Percentiles rank a stretch among this genome's conserved stretches.
These are phyloP conservation scores for Russula sp. DNA, from an alignment of 768 basidiomycete genomes.

Conservation along the genomic window DNA sequence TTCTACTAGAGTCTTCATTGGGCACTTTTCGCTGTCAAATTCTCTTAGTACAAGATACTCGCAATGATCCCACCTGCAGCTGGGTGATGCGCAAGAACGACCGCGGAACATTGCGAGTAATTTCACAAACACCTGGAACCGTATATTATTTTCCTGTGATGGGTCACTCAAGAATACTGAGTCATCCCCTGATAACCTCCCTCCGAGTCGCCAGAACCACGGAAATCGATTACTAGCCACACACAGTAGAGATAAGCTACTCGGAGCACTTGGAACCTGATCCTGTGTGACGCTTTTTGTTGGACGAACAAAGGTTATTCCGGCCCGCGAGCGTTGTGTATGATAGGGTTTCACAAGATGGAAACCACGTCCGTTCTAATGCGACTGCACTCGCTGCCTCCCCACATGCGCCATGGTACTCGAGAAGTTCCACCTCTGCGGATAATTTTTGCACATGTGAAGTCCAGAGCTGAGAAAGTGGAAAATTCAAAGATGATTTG, in stretches of 20 bases:
- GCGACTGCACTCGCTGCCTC: neutral
- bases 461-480: neutral
- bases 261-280: too few species aligned
- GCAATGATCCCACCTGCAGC: neutral
- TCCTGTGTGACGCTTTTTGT: too few species aligned
- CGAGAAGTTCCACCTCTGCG: neutral
- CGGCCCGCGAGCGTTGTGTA: too few species aligned
- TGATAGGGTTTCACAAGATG: neutral
- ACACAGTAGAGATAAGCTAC: too few species aligned
- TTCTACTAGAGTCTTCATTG: neutral
- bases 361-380: neutral
- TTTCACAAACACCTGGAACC: neutral
- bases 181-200: too few species aligned
- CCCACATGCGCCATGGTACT: constrained; percentile 1
- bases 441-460: neutral
- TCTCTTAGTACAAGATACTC: neutral
- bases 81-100: neutral
- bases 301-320: too few species aligned
- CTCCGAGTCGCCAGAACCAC: too few species aligned
- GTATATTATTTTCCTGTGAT: too few species aligned
- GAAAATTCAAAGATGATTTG: neutral
- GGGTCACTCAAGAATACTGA: too few species aligned
- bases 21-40: neutral
- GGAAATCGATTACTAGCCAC: too few species aligned
- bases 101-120: neutral